These are phyloP conservation scores for Passiflora organensis DNA, from an alignment of 345 rosid species.

Conservation along the genomic window DNA sequence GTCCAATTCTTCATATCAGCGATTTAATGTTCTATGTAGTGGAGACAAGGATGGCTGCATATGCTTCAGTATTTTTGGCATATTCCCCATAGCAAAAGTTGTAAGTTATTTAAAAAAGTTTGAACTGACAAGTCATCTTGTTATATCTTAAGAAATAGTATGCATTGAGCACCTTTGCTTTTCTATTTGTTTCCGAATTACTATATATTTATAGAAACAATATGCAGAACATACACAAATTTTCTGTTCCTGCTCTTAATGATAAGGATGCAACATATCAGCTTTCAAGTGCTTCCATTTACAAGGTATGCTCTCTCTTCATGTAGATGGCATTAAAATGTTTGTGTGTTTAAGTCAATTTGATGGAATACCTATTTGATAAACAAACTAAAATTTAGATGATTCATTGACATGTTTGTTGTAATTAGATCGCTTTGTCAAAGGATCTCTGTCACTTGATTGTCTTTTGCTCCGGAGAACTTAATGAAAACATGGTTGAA, in stretches of 20 bases:
- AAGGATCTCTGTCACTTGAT: conserved; percentile 78
- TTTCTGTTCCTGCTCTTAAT: conserved; percentile 39
- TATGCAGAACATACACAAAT: conserved; percentile 69
- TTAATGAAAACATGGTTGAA: conserved; percentile 39
- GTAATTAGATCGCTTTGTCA: conserved; percentile 72
- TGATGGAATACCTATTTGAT: neutral
- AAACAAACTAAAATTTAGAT: conserved; percentile 7
- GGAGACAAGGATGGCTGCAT: conserved; percentile 80
- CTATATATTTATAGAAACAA: conserved; percentile 14
- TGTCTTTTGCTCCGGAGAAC: conserved; percentile 77
- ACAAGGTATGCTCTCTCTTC: conserved; percentile 43
- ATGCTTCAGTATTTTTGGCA: conserved; percentile 86
- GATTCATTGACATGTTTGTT: conserved; percentile 13
- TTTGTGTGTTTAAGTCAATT: neutral
- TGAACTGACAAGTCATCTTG: too few relatives aligned
- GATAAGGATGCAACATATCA: conserved; percentile 35
- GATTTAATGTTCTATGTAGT: conserved; percentile 87
- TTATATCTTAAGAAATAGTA: too few relatives aligned
- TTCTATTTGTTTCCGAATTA: neutral
- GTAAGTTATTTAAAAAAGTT: conserved; percentile 39
- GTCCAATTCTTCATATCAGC: conserved; percentile 65
- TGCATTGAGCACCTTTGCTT: too few relatives aligned
- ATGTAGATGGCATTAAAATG: neutral
- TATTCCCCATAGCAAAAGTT: conserved; percentile 81
- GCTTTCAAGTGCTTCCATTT: conserved; percentile 52